These are phyloP conservation scores for Mucor mucedo DNA, from an alignment of 371 early-diverging fungal species.

Conservation along the genomic window DNA sequence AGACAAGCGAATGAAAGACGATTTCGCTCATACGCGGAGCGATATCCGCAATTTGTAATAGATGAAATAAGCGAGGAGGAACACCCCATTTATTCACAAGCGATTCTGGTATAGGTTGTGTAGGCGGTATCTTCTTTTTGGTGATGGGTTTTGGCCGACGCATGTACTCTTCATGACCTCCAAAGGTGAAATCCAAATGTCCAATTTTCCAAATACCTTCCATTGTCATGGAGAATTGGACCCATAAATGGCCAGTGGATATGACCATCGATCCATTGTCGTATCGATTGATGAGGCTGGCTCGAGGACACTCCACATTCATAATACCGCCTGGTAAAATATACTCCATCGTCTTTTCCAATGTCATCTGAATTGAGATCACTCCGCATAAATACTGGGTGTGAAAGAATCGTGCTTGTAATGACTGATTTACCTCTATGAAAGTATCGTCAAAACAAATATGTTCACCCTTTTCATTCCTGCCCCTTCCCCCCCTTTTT, in stretches of 20 bases:
- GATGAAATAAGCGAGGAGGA: conserved; percentile 33
- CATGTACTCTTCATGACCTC: conserved; percentile 44
- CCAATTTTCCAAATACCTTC: conserved; percentile 42
- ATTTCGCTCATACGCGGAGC: conserved; percentile 25
- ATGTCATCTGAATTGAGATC: conserved; percentile 44
- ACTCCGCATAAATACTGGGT: conserved; percentile 48
- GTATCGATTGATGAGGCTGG: conserved; percentile 43
- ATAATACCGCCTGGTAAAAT: conserved; percentile 41
- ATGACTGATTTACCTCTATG: conserved; percentile 35
- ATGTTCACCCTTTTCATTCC: neutral
- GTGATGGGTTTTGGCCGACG: conserved; percentile 21
- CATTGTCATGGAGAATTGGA: conserved; percentile 28
- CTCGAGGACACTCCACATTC: conserved; percentile 47
- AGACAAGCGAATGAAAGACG: conserved; percentile 30
- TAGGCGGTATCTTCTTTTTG: conserved; percentile 32
- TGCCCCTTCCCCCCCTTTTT: neutral
- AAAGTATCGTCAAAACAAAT: no score
- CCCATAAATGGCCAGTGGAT: conserved; percentile 40
- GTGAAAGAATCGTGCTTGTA: conserved; percentile 42
- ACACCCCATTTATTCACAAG: conserved; percentile 47
- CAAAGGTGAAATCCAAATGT: conserved; percentile 39
- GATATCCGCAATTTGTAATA: conserved; percentile 34
- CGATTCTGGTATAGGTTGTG: conserved; percentile 34
- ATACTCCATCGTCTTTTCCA: conserved; percentile 50
- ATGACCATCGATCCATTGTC: conserved; percentile 42